These are phyloP conservation scores for bread wheat (Triticum aestivum) DNA, from an alignment of 176 grass and related monocot species.

Conservation along the genomic window IWGSC_CS_RefSeq_v2.1 NC_057797.1:754529950-754530449, in stretches of 20 bases:
- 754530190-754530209: slow-evolving; percentile 12
- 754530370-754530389: background rate
- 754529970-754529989: background rate
- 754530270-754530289: background rate
- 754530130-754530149: slow-evolving; percentile 27
- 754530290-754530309: background rate
- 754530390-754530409: background rate
- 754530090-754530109: slow-evolving; percentile 24
- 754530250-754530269: background rate
- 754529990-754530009: background rate
- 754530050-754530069: background rate
- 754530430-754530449: slow-evolving; percentile 39
- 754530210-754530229: slow-evolving; percentile 48
- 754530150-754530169: slow-evolving; percentile 24
- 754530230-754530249: background rate
- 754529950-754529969: background rate
- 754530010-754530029: background rate
- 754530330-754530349: background rate
- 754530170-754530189: slow-evolving; percentile 50
- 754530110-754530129: slow-evolving; percentile 19
- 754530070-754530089: slow-evolving; percentile 9
- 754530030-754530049: slow-evolving; percentile 20
- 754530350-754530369: background rate
- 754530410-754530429: background rate
- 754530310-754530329: background rate